Percentiles rank a stretch among this genome's conserved stretches.
These are phyloP conservation scores for Penicillium sp. DNA, from an alignment of 2,329 filamentous ascomycete genomes.

Conservation along the genomic window DNA sequence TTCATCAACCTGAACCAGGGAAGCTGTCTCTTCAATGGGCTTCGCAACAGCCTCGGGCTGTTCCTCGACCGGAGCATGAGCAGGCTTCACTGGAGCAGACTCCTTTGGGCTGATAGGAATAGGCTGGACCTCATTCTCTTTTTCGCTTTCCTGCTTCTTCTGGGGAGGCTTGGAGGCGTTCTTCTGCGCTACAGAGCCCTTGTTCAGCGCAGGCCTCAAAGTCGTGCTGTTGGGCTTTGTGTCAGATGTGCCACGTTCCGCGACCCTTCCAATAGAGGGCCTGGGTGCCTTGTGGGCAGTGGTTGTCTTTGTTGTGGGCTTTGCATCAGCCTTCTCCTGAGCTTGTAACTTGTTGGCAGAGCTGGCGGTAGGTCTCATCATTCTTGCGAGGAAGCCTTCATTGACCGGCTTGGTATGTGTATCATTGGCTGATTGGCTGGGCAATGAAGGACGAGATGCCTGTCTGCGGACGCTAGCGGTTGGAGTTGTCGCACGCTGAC, in stretches of 20 bases:
- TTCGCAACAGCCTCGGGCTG: slow-evolving; percentile 3
- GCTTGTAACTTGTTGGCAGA: slow-evolving; percentile 52
- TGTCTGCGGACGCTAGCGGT: slow-evolving; percentile 31
- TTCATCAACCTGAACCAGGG: not conserved
- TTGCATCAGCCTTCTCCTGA: slow-evolving; percentile 48
- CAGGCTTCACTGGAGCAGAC: slow-evolving; percentile 1
- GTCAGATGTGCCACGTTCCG: slow-evolving; percentile 20
- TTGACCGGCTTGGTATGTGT: slow-evolving; percentile 40
- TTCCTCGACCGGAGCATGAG: slow-evolving; percentile 3
- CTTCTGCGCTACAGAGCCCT: slow-evolving; percentile 5
- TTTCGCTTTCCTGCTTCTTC: slow-evolving; percentile 16
- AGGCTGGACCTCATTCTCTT: slow-evolving; percentile 19
- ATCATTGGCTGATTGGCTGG: slow-evolving; percentile 30
- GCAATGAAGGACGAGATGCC: slow-evolving; percentile 34
- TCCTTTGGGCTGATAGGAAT: slow-evolving; percentile 11
- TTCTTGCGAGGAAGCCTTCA: slow-evolving; percentile 51
- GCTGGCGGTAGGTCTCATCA: slow-evolving; percentile 55
- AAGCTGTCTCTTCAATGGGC: not conserved
- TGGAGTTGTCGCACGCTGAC: slow-evolving; percentile 26
- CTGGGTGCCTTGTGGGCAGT: slow-evolving; percentile 24
- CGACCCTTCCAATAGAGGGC: slow-evolving; percentile 25
- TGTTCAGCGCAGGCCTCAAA: slow-evolving; percentile 13
- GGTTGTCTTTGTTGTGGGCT: slow-evolving; percentile 38
- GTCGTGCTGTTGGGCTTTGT: slow-evolving; percentile 18
- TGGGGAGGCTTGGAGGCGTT: slow-evolving; percentile 8